A percentile compares a stretch with the other conserved stretches of the same genome.
These are phyloP conservation scores for Phytophthora sp. DNA, from an alignment of 352 stramenopile genomes.

Conservation along the genomic window DNA sequence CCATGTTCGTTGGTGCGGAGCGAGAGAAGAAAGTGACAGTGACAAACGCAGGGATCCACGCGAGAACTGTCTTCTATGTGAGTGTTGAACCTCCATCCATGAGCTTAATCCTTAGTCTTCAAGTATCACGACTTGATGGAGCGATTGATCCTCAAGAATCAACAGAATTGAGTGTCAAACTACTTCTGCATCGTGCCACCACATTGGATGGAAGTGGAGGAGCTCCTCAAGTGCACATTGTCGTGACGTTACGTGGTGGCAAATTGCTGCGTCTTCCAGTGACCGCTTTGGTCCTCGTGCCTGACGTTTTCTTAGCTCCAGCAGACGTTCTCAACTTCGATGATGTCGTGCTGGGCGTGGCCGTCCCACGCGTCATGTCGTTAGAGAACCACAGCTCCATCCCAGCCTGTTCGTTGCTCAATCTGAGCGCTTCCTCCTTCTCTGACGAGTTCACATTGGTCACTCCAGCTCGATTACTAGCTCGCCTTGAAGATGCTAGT, in stretches of 20 bases:
- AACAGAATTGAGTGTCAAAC: constrained; percentile 56
- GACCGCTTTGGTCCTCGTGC: constrained; percentile 69
- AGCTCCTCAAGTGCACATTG: constrained; percentile 46
- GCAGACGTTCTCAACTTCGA: constrained; percentile 69
- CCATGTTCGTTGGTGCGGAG: constrained; percentile 79
- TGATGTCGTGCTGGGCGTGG: constrained; percentile 81
- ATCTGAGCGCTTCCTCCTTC: constrained; percentile 52
- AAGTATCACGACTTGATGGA: constrained; percentile 47
- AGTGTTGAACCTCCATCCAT: constrained; percentile 59
- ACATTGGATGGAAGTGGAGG: constrained; percentile 54
- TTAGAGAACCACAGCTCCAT: constrained; percentile 87
- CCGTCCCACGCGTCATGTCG: constrained; percentile 60
- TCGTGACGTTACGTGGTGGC: constrained; percentile 63
- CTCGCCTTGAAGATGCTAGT: constrained; percentile 75
- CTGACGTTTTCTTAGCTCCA: constrained; percentile 72
- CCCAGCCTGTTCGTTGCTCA: constrained; percentile 75
- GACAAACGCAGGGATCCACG: constrained; percentile 36
- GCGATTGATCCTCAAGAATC: constrained; percentile 59
- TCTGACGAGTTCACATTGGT: constrained; percentile 73
- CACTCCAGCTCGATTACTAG: constrained; percentile 54
- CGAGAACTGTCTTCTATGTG: constrained; percentile 57
- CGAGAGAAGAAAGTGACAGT: constrained; percentile 63
- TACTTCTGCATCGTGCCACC: constrained; percentile 61
- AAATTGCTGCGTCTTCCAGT: constrained; percentile 74
- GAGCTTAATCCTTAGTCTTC: constrained; percentile 45